Evolutionary conservation across 768 basidiomycete species (phyloP), one percentile per base, ranked within the genome.

Genomic region (Hygrophoropsis aurantiaca): DNA sequence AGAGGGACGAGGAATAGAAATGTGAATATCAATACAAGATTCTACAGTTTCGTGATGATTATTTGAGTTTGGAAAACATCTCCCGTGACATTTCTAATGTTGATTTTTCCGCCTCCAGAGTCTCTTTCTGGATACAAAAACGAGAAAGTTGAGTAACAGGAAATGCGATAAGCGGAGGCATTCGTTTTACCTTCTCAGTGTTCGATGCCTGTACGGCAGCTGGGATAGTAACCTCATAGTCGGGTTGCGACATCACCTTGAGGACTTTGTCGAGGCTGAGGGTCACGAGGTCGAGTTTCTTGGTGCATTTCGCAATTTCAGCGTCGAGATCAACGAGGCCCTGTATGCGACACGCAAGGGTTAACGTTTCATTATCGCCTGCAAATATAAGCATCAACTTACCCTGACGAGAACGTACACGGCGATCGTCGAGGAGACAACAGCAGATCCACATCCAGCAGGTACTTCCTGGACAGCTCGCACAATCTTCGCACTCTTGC

Each of bases 401-500:
- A 93, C 93, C 69, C 86, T 77, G 30, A 99, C 93, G 49, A 94
- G 85, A 2, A 94, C 78, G 63, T 94, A 82, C 1, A 92, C 79
- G 18, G 84, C 80, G 26, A 92, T 71, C 2, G 84, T 83, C 5
- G 87, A 72, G 2, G 82, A 87, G 19, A 98, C 80, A 20, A 90
- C 81, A 35, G 82, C 77, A 3, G 90, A 87, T 6, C 92, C 94
- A 64, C 93, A 97, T 15, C 97, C 94, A 6, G 79, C 77, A 0
- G 94, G 93, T 40, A 97, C 77, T n/a, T 90, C 83, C 16, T 66
- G 67, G 19, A 79, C 57, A 13, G 79, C 72, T 16, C 79, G 74
- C 11, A 94, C 77, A 47, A 97, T 79, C 49, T 78, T 76, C 20
- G 82, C 81, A 41, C 76, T 81, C 61, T 87, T 89, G 71, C 89